These are phyloP conservation scores for Fomes fomentarius DNA, from an alignment of 1,284 basidiomycete genomes.

Conservation along the genomic window DNA sequence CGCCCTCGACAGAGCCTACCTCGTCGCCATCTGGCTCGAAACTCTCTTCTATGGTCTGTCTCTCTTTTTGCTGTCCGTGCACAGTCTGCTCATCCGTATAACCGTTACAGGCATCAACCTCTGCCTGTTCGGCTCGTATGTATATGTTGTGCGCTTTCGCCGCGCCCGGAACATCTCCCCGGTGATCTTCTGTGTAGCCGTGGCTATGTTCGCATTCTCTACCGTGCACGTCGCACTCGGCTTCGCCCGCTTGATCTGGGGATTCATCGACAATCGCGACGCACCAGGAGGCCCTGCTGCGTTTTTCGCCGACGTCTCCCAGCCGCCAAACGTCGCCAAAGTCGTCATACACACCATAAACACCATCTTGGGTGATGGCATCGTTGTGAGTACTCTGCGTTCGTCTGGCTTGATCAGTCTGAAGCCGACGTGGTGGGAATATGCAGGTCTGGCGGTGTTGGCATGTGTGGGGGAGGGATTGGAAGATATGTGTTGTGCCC, in stretches of 20 bases:
- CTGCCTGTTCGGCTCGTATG: slow-evolving; percentile 38
- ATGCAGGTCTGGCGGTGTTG: slow-evolving; percentile 43
- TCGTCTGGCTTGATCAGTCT: too few relatives aligned
- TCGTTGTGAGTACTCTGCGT: slow-evolving; percentile 35
- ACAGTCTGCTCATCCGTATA: too few relatives aligned
- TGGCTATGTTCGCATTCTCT: slow-evolving; percentile 41
- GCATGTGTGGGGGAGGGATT: slow-evolving; percentile 40
- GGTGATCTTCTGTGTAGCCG: slow-evolving; percentile 35
- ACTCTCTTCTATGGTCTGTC: slow-evolving; percentile 39
- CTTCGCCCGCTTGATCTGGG: slow-evolving; percentile 41
- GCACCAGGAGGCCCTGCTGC: slow-evolving; percentile 38
- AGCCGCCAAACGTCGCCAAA: slow-evolving; percentile 42
- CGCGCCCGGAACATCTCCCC: slow-evolving; percentile 35
- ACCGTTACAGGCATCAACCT: slow-evolving; percentile 40
- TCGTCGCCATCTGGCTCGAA: slow-evolving; percentile 41
- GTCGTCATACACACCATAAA: slow-evolving; percentile 43
- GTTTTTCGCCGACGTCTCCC: slow-evolving; percentile 42
- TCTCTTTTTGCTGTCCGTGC: neutral
- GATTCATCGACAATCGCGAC: slow-evolving; percentile 40
- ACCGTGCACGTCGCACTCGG: slow-evolving; percentile 42
- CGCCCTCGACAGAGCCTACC: slow-evolving; percentile 39
- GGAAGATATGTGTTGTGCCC: slow-evolving; percentile 37
- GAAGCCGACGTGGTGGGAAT: too few relatives aligned
- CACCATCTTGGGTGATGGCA: slow-evolving; percentile 40
- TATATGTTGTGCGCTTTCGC: slow-evolving; percentile 37